Percentiles rank a stretch among this genome's conserved stretches.
phyloP scores from a whole-genome alignment of 140 eudicot species.

The Flaveria floridana region DNA sequence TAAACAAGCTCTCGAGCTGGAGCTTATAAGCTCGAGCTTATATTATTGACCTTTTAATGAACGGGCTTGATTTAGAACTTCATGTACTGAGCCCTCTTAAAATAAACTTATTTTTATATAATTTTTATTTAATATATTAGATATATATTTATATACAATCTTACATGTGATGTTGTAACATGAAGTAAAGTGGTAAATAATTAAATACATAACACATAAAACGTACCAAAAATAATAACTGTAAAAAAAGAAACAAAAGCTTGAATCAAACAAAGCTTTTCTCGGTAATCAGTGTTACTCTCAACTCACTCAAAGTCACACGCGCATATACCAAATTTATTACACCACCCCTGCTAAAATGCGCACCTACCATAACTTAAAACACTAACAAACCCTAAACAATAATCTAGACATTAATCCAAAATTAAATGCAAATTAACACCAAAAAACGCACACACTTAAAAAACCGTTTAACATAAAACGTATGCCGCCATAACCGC shows the following conservation, averaged over 20 bases:
- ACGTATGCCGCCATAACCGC: conserved; percentile 24
- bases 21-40: too few species aligned
- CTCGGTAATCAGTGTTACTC: conserved; percentile 42
- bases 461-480: conserved; percentile 28
- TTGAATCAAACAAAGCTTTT: conserved; percentile 29
- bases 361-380: conserved; percentile 31
- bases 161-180: too few species aligned
- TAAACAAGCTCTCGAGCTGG: too few species aligned
- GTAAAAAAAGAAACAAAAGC: conserved; percentile 5
- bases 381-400: conserved; percentile 31
- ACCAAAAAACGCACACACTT: conserved; percentile 29
- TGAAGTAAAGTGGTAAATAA: background rate
- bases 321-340: conserved; percentile 27
- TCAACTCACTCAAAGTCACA: conserved; percentile 35
- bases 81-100: too few species aligned
- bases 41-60: too few species aligned
- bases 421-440: conserved; percentile 20
- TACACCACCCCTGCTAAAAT: conserved; percentile 32
- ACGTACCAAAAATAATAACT: background rate
- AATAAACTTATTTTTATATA: too few species aligned
- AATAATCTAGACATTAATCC: conserved; percentile 28
- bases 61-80: too few species aligned
- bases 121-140: too few species aligned
- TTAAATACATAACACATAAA: background rate
- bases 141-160: too few species aligned